Conservation (phyloP, 179 eudicot genomes). For the Monotropa hypopitys region DNA sequence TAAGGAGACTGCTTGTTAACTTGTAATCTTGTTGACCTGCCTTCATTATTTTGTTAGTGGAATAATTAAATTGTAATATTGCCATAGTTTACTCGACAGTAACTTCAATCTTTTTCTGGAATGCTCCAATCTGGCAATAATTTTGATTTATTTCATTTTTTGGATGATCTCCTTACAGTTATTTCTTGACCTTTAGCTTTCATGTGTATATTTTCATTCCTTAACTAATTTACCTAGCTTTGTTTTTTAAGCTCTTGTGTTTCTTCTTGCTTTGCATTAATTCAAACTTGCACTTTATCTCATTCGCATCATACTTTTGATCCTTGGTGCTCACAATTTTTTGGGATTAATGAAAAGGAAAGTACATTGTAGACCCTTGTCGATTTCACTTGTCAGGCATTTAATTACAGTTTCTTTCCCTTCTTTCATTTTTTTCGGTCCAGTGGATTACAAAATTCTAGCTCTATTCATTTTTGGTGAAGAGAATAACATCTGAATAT, state of each 20-base stretch:
- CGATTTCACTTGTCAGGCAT: not conserved
- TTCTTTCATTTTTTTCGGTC: not conserved
- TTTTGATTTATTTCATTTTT: not conserved
- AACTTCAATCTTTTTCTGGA: not conserved
- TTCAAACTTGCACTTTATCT: not conserved
- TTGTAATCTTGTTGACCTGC: not conserved
- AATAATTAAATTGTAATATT: not conserved
- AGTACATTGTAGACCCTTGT: not conserved
- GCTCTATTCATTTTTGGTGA: not conserved
- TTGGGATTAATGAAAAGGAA: not conserved
- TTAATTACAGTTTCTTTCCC: not conserved
- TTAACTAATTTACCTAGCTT: not conserved
- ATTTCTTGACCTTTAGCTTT: not conserved
- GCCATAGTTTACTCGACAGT: not conserved
- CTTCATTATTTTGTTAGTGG: not conserved
- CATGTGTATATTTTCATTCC: not conserved
- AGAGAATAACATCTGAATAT: not conserved
- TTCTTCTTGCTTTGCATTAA: not conserved
- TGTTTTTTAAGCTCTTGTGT: not conserved
- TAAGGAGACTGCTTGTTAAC: not conserved
- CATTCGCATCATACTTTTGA: not conserved
- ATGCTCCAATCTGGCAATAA: not conserved
- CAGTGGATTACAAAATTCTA: not conserved
- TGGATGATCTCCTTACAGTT: not conserved
- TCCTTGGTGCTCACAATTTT: not conserved